Percentiles rank a stretch among this genome's conserved stretches.
phyloP scores from a whole-genome alignment of 805 yeast species.

The Starmerella potacharoeniae region DNA sequence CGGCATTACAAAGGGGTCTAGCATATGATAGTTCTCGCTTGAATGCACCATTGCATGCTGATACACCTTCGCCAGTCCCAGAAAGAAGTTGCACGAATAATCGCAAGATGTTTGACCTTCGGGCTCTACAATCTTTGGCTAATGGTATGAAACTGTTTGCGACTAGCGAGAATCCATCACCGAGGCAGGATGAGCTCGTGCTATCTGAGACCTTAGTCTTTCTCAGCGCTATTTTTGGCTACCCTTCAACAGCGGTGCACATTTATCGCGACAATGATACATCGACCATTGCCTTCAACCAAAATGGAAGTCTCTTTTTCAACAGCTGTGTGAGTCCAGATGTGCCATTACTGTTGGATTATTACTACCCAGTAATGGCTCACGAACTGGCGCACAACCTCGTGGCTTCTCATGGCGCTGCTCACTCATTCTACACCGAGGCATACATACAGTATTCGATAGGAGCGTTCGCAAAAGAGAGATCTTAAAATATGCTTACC shows the following conservation, averaged over 20 bases:
- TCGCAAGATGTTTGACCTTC: not conserved
- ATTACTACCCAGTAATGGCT: constrained; percentile 32
- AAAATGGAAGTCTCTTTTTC: constrained; percentile 31
- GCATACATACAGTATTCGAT: constrained; percentile 26
- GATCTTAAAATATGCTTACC: not conserved
- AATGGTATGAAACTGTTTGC: constrained; percentile 5
- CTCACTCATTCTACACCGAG: constrained; percentile 30
- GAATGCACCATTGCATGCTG: not conserved
- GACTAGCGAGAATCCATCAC: not conserved
- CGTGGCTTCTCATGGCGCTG: constrained; percentile 28
- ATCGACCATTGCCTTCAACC: constrained; percentile 31
- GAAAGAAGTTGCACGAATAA: not conserved
- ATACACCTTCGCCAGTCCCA: constrained; percentile 6
- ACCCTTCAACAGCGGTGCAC: constrained; percentile 1
- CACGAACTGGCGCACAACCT: constrained; percentile 35
- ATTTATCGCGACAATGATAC: constrained; percentile 15
- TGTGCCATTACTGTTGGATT: constrained; percentile 22
- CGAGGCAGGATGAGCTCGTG: constrained; percentile 9
- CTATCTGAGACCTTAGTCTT: constrained; percentile 3
- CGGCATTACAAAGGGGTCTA: not conserved
- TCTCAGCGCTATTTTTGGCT: constrained; percentile 7
- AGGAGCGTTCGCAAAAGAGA: not conserved
- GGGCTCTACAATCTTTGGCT: not conserved
- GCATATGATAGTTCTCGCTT: not conserved
- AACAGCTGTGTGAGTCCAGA: constrained; percentile 23